phyloP scores from a whole-genome alignment of 306 rosid genomes.

The Medicago lupulina region DNA sequence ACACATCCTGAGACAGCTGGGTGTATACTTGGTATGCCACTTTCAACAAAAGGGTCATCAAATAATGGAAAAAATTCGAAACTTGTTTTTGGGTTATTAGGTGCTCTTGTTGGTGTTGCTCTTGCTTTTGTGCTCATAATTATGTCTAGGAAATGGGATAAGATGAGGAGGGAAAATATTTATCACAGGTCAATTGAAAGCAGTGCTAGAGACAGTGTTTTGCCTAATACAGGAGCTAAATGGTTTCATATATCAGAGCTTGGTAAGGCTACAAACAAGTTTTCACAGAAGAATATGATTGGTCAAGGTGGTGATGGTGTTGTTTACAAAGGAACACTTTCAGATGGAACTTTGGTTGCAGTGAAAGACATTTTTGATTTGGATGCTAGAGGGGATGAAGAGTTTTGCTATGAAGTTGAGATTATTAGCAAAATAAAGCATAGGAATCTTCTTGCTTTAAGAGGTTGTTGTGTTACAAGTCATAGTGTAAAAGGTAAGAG shows the following conservation, averaged over 20 bases:
- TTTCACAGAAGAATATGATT: constrained; percentile 64
- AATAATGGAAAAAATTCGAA: constrained; percentile 38
- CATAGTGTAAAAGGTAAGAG: constrained; percentile 63
- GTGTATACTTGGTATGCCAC: constrained; percentile 64
- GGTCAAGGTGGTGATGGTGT: constrained; percentile 82
- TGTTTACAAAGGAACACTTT: constrained; percentile 75
- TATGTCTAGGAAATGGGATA: constrained; percentile 52
- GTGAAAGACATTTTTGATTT: constrained; percentile 64
- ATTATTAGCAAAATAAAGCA: constrained; percentile 82
- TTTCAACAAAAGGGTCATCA: constrained; percentile 42
- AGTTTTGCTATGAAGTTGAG: constrained; percentile 76
- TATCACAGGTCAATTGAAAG: constrained; percentile 54
- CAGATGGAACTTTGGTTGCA: constrained; percentile 67
- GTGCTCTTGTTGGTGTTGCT: constrained; percentile 53
- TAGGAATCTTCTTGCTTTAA: constrained; percentile 72
- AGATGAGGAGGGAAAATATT: constrained; percentile 46
- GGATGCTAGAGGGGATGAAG: constrained; percentile 74
- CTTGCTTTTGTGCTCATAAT: constrained; percentile 44
- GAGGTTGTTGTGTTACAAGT: constrained; percentile 79
- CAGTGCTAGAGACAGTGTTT: constrained; percentile 54
- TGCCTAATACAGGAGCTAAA: constrained; percentile 67
- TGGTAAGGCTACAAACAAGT: constrained; percentile 68
- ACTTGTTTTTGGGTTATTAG: constrained; percentile 57
- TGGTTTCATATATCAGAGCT: constrained; percentile 77
- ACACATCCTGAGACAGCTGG: constrained; percentile 53